phyloP scores from a whole-genome alignment of 805 yeast genomes.

The Candida sphagnicola region DNA sequence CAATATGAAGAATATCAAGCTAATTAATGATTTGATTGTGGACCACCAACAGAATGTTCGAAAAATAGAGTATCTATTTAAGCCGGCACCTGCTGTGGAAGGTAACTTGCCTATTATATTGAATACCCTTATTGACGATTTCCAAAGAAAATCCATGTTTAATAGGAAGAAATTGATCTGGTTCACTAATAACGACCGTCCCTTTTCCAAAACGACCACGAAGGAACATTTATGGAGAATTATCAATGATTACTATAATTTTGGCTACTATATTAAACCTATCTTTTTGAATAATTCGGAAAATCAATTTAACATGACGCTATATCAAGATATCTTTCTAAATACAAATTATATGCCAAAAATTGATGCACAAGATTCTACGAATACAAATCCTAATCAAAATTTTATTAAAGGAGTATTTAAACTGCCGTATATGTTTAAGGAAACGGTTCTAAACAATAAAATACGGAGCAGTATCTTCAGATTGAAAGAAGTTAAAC shows the following conservation, averaged over 20 bases:
- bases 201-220: slow-evolving; percentile 42
- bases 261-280: slow-evolving; percentile 55
- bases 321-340: slow-evolving; percentile 56
- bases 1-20: slow-evolving; percentile 55
- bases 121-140: slow-evolving; percentile 52
- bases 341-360: slow-evolving; percentile 40
- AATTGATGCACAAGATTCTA: slow-evolving; percentile 6
- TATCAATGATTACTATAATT: slow-evolving; percentile 56
- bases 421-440: slow-evolving; percentile 12
- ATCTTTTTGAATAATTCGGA: slow-evolving; percentile 42
- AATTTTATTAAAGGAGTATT: slow-evolving; percentile 5
- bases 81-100: slow-evolving; percentile 13
- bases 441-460: slow-evolving; percentile 11
- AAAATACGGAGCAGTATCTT: slow-evolving; percentile 28
- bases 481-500: slow-evolving; percentile 55
- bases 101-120: slow-evolving; percentile 39
- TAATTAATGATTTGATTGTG: slow-evolving; percentile 45
- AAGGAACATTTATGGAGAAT: slow-evolving; percentile 51
- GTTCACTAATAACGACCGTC: slow-evolving; percentile 73
- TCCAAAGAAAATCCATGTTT: slow-evolving; percentile 42
- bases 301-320: slow-evolving; percentile 30
- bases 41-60: slow-evolving; percentile 26
- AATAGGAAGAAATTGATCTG: slow-evolving; percentile 60
- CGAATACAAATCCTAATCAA: slow-evolving; percentile 2
- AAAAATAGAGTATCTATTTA: slow-evolving; percentile 4